Percentiles rank a stretch among this genome's conserved stretches.
Conservation (phyloP, 371 early-diverging fungal genomes). For the Lichtheimia hyalospora region DNA sequence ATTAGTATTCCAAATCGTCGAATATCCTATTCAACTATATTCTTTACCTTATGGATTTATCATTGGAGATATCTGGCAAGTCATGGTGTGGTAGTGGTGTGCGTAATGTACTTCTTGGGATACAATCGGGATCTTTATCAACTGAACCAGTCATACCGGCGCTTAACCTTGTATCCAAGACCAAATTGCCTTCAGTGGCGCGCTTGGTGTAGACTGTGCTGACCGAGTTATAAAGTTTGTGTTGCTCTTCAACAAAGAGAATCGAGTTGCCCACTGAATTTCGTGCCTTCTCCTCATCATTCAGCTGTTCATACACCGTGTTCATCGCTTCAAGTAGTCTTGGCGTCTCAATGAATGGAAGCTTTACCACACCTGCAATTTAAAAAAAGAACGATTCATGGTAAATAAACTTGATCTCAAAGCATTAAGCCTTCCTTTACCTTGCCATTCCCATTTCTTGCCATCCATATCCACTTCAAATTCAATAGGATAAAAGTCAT, state of each 20-base stretch:
- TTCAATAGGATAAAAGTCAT: conserved; percentile 91
- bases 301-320: conserved; percentile 65
- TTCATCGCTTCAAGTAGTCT: conserved; percentile 81
- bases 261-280: conserved; percentile 79
- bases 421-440: conserved; percentile 20
- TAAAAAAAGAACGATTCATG: background rate
- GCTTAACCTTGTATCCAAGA: conserved; percentile 57
- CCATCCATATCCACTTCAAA: conserved; percentile 97
- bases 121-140: conserved; percentile 62
- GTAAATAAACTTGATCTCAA: conserved; percentile 7
- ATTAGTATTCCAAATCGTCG: background rate
- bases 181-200: conserved; percentile 37
- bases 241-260: conserved; percentile 66
- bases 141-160: conserved; percentile 66
- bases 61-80: conserved; percentile 57
- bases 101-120: conserved; percentile 72
- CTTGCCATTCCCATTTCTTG: conserved; percentile 98
- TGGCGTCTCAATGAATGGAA: conserved; percentile 92
- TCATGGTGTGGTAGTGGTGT: conserved; percentile 67
- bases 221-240: conserved; percentile 68
- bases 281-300: conserved; percentile 73
- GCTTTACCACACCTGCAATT: conserved; percentile 74
- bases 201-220: conserved; percentile 69
- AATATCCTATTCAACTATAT: background rate
- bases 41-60: conserved; percentile 53